These are phyloP conservation scores for Lasiosphaeria ovina DNA, from an alignment of 495 filamentous ascomycete genomes.

Conservation along the genomic window DNA sequence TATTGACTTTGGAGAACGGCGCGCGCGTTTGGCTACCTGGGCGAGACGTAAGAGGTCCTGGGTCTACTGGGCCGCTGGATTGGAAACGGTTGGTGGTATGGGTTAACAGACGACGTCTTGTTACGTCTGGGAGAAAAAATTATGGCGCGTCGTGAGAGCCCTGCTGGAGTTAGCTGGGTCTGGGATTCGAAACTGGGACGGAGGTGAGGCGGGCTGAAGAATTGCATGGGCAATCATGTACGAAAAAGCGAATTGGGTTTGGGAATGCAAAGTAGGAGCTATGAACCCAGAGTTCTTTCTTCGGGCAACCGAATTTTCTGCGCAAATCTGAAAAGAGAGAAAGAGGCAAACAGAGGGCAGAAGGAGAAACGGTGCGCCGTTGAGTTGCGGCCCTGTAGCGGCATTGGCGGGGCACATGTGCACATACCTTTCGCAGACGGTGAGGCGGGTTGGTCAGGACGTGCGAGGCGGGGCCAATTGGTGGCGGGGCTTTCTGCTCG, in stretches of 20 bases:
- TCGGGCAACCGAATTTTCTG: conserved; percentile 4
- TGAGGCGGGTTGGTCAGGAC: conserved; percentile 22
- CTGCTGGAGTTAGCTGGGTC: conserved; percentile 3
- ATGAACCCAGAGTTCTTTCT: conserved; percentile 4
- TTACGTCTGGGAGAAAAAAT: neutral
- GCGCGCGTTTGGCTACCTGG: neutral
- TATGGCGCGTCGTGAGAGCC: neutral
- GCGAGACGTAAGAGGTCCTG: neutral
- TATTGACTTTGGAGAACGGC: conserved; percentile 25
- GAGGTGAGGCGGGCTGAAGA: neutral
- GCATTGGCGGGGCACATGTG: conserved; percentile 24
- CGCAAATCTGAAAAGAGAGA: neutral
- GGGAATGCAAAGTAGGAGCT: neutral
- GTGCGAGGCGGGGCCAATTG: conserved; percentile 27
- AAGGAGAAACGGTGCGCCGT: conserved; percentile 27
- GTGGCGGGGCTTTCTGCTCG: conserved; percentile 13
- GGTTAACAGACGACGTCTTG: neutral
- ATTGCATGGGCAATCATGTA: neutral
- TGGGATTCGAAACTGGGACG: neutral
- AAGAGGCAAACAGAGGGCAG: conserved; percentile 17
- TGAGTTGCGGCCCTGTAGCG: conserved; percentile 14
- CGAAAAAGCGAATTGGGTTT: conserved; percentile 4
- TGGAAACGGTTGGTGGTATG: neutral
- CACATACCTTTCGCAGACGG: conserved; percentile 33
- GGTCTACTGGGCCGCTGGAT: neutral